Percentiles rank a stretch among this genome's conserved stretches.
Conservation (phyloP, 202 grass and related monocot genomes). For the Hordeum pubiflorum region DNA sequence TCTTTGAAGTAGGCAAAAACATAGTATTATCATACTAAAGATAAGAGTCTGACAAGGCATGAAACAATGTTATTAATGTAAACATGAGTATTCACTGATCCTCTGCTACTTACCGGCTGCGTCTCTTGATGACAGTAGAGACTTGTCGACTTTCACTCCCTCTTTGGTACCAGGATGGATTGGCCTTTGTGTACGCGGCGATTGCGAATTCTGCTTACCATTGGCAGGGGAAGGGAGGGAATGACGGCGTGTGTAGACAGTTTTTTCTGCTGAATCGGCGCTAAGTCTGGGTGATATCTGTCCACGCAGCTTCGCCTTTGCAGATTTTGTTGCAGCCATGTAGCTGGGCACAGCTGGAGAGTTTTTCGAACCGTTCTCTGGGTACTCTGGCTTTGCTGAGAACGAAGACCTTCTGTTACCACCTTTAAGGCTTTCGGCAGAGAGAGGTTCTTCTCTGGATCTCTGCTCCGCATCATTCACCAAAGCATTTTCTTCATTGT, state of each 20-base stretch:
- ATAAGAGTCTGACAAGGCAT: neutral
- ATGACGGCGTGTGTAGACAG: slow-evolving; percentile 63
- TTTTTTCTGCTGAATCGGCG: slow-evolving; percentile 77
- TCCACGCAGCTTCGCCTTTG: slow-evolving; percentile 80
- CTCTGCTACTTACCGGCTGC: slow-evolving; percentile 46
- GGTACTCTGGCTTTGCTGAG: slow-evolving; percentile 64
- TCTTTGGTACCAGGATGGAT: slow-evolving; percentile 47
- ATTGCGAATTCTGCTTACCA: slow-evolving; percentile 66
- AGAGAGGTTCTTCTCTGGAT: slow-evolving; percentile 61
- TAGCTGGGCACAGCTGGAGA: slow-evolving; percentile 72
- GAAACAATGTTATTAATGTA: neutral
- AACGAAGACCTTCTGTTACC: slow-evolving; percentile 81
- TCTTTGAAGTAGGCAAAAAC: neutral
- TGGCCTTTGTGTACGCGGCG: slow-evolving; percentile 63
- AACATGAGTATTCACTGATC: neutral
- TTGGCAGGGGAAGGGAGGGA: slow-evolving; percentile 71
- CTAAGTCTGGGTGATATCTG: slow-evolving; percentile 67
- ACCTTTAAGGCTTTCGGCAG: slow-evolving; percentile 55
- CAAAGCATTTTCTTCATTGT: slow-evolving; percentile 46
- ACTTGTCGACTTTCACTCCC: slow-evolving; percentile 53
- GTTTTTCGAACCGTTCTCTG: slow-evolving; percentile 62
- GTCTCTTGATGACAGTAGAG: slow-evolving; percentile 71
- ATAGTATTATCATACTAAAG: neutral
- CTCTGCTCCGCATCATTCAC: slow-evolving; percentile 37
- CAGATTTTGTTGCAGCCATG: slow-evolving; percentile 86